Evolutionary conservation across 1,284 basidiomycete species (phyloP).

Genomic region (Pseudozyma sp.): DNA sequence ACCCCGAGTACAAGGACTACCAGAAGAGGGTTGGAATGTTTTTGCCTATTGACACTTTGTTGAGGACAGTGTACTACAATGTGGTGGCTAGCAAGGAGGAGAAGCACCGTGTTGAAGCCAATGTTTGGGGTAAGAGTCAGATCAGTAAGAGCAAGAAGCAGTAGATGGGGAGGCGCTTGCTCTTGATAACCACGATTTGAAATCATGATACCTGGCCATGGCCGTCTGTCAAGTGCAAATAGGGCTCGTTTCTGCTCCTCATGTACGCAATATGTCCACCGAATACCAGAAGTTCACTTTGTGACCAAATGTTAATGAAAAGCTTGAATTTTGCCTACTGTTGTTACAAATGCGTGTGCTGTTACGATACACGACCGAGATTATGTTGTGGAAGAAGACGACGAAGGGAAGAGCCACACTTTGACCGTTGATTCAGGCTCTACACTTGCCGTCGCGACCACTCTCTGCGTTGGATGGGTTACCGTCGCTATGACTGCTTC

Average conservation of each 20-base stretch:
- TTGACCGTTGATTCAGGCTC: conserved; percentile 56
- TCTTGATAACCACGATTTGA: no score
- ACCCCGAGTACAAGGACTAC: conserved; percentile 81
- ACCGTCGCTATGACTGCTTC: conserved; percentile 66
- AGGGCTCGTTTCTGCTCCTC: no score
- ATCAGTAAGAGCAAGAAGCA: conserved; percentile 38
- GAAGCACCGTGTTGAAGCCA: conserved; percentile 45
- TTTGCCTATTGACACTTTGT: conserved; percentile 73
- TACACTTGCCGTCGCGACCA: conserved; percentile 57
- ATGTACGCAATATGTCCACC: no score
- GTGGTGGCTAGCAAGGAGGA: conserved; percentile 40
- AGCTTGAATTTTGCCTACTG: no score
- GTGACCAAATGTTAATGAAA: no score
- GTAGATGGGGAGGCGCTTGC: conserved; percentile 2
- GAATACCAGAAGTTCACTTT: no score
- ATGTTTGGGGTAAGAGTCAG: conserved; percentile 56
- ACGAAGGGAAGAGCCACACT: conserved; percentile 38
- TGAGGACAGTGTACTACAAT: conserved; percentile 67
- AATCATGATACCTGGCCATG: no score
- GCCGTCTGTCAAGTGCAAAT: no score
- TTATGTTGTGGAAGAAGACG: no score
- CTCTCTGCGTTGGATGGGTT: conserved; percentile 48
- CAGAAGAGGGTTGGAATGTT: conserved; percentile 86
- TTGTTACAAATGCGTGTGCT: no score
- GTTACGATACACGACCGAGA: no score